These are phyloP conservation scores for Schizonepeta tenuifolia DNA, from an alignment of 257 asterid genomes.

Conservation along the genomic window DNA sequence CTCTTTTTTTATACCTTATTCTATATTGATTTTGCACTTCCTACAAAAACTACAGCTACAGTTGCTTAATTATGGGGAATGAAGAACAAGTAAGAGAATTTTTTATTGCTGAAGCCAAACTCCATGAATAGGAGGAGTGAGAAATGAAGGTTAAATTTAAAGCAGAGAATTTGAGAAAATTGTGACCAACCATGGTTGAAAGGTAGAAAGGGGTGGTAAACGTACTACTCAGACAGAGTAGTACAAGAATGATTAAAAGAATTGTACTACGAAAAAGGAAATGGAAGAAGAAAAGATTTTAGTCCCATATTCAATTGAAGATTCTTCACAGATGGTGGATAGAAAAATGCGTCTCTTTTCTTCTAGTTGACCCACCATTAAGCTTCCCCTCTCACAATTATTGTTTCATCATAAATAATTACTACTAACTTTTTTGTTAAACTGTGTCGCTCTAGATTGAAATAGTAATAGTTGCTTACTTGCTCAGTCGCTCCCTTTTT, in stretches of 20 bases:
- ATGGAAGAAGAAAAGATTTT: background rate
- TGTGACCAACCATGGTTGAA: slow-evolving; percentile 10
- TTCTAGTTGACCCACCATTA: slow-evolving; percentile 25
- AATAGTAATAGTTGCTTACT: background rate
- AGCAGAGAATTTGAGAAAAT: slow-evolving; percentile 4
- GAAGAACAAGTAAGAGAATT: too few relatives aligned
- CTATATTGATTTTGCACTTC: background rate
- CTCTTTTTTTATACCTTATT: background rate
- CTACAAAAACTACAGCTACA: background rate
- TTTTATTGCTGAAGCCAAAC: background rate
- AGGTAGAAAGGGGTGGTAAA: background rate
- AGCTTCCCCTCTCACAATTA: background rate
- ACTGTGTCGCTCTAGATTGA: slow-evolving; percentile 1
- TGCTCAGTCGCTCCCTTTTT: background rate
- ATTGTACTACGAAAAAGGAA: slow-evolving; percentile 16
- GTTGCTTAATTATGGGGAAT: background rate
- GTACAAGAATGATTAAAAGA: slow-evolving; percentile 8
- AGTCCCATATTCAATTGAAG: background rate
- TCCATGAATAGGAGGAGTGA: background rate
- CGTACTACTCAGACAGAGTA: slow-evolving; percentile 28
- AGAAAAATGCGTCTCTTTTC: slow-evolving; percentile 17
- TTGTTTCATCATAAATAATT: background rate
- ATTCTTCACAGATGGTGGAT: slow-evolving; percentile 23
- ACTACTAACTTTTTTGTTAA: background rate
- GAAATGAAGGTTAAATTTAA: slow-evolving; percentile 24